phyloP scores from a whole-genome alignment of 805 yeast species.

The Cyberlindnera petersonii region DNA sequence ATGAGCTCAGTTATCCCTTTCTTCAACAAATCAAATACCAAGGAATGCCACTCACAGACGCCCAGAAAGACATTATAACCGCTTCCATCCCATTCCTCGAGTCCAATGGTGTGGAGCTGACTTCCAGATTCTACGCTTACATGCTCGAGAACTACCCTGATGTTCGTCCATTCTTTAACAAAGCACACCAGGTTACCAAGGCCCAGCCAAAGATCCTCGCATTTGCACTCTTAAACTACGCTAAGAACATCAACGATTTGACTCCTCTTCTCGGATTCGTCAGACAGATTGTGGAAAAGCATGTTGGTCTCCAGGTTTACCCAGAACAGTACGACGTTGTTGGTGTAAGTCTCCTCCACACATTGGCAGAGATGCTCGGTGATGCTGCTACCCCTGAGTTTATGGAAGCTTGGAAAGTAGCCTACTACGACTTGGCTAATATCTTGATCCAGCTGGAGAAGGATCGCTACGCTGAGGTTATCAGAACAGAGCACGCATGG shows the following conservation, averaged over 20 bases:
- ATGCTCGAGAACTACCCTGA: constrained; percentile 54
- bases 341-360: constrained; percentile 51
- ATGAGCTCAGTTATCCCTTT: too few species aligned
- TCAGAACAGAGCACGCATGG: constrained; percentile 43
- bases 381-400: constrained; percentile 56
- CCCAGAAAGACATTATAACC: constrained; percentile 36
- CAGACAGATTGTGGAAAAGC: constrained; percentile 58
- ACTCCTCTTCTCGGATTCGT: constrained; percentile 51
- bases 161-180: constrained; percentile 58
- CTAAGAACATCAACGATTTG: constrained; percentile 57
- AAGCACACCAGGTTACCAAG: constrained; percentile 48
- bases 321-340: constrained; percentile 68
- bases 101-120: constrained; percentile 49
- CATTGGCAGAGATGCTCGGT: constrained; percentile 54
- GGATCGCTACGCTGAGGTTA: constrained; percentile 37
- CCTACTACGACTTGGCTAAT: constrained; percentile 61
- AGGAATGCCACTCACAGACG: constrained; percentile 27
- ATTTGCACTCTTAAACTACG: constrained; percentile 55
- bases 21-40: neutral
- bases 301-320: constrained; percentile 56
- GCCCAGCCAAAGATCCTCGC: constrained; percentile 65
- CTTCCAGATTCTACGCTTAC: constrained; percentile 49
- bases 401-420: constrained; percentile 59
- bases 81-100: constrained; percentile 56
- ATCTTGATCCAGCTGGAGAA: constrained; percentile 54